phyloP scores from a whole-genome alignment of 2,329 filamentous ascomycete species.

The Aspergillus fumigatus region DNA sequence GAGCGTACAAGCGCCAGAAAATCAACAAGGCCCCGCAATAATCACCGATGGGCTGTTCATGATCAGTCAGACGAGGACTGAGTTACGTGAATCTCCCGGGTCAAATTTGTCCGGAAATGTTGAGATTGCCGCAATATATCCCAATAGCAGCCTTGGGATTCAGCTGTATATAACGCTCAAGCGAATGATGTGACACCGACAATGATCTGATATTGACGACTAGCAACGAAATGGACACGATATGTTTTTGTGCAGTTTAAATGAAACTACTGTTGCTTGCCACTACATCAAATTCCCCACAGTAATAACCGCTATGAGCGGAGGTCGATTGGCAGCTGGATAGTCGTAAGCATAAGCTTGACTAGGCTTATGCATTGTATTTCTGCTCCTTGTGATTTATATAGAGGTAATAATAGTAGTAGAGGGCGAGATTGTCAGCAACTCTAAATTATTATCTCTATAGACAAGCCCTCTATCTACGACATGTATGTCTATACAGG shows the following conservation, averaged over 20 bases:
- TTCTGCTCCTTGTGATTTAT: no score
- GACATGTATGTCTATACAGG: not conserved
- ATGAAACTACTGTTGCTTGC: not conserved
- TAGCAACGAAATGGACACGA: not conserved
- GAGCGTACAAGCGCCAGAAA: constrained; percentile 26
- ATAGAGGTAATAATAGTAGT: not conserved
- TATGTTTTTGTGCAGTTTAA: not conserved
- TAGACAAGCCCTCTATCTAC: not conserved
- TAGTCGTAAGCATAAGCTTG: not conserved
- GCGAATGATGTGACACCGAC: not conserved
- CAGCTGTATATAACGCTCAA: not conserved
- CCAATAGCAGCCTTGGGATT: not conserved
- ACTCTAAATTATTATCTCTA: not conserved
- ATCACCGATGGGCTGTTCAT: constrained; percentile 24
- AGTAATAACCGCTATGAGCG: not conserved
- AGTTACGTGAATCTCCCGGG: not conserved
- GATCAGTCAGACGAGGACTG: constrained; percentile 28
- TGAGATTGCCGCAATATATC: not conserved
- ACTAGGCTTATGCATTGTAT: no score
- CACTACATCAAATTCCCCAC: not conserved
- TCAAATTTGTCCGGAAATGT: not conserved
- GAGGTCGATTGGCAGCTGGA: not conserved
- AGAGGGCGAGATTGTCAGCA: not conserved
- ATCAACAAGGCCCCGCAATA: constrained; percentile 24
- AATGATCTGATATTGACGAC: not conserved